Evolutionary conservation across 2,329 filamentous ascomycete genomes (phyloP), one percentile per base, ranked within the genome.

Genomic region (Colletotrichum chlorophyti): DNA sequence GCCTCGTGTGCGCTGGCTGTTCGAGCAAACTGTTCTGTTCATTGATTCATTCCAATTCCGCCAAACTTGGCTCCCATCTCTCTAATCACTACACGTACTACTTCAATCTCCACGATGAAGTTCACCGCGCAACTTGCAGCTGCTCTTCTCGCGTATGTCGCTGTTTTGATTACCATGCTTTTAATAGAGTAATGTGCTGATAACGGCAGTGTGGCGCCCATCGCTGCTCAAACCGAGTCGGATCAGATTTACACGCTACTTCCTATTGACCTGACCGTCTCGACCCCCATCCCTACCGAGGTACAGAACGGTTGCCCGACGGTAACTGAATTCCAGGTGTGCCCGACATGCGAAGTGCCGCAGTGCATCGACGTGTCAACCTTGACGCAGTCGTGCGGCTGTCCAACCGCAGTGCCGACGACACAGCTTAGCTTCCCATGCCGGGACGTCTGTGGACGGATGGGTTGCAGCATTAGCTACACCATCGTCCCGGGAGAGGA

Each of bases 291-390:
- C 14, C 19, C 40, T n/a, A n/a, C n/a, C n/a, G n/a, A n/a, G 6
- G 11, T 19, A 7, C 24, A 54, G 31, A 6, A 11, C 0, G 41
- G 46, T 6, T 76, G 73, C n/a, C 73, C 73, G 17, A 74, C 72
- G 9, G 68, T 73, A 5, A 74, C 71, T 1, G 49, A 65, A 7
- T 70, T 68, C 6, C 37, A 59, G 4, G 66, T 67, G n/a, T 76
- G 74, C 64, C 66, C 68, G 11, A 73, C 70, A 1, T 76, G 74
- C 58, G 41, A 67, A 1, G 58, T 67, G 19, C 70, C 68, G 10
- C 45, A 65, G 50, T 76, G 74, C 43, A 50, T 74, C 32, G 59
- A 26, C 2, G 23, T 70, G 17, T 61, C 63, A 24, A 74, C 72
- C 5, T 48, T 75, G 15, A 70, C 65, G 17, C 69, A 68, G 9